These are phyloP conservation scores for Decorospora gaudefroyi DNA, from an alignment of 2,329 filamentous ascomycete genomes.

Conservation along the genomic window DNA sequence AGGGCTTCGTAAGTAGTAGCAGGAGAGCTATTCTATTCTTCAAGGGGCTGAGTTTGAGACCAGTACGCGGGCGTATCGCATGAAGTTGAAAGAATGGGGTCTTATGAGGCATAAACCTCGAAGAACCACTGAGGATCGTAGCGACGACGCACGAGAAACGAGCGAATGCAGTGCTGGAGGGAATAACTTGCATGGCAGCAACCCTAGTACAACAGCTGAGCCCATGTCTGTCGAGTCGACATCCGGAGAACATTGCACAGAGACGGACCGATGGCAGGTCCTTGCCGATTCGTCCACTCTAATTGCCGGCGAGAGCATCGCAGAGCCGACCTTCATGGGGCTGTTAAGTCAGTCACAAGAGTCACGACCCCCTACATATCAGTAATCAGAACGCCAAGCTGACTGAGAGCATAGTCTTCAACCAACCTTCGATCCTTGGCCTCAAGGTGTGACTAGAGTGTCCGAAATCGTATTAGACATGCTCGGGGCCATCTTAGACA, in stretches of 20 bases:
- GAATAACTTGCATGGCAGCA: constrained; percentile 10
- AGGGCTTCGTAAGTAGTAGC: constrained; percentile 40
- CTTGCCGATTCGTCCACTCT: constrained; percentile 5
- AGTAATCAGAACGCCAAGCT: not conserved
- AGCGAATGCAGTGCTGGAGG: constrained; percentile 3
- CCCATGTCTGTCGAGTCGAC: constrained; percentile 1
- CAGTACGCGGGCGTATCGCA: constrained; percentile 45
- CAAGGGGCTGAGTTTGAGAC: constrained; percentile 2
- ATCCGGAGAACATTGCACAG: not conserved
- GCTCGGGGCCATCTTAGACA: constrained; percentile 34
- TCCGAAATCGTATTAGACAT: constrained; percentile 33
- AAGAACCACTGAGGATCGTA: constrained; percentile 6
- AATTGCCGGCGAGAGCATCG: not conserved
- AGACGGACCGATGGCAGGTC: constrained; percentile 16
- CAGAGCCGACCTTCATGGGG: constrained; percentile 17
- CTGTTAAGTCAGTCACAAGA: constrained; percentile 14
- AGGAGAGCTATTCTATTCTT: not conserved
- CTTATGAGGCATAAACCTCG: constrained; percentile 33
- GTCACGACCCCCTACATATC: constrained; percentile 7
- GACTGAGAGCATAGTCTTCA: constrained; percentile 18
- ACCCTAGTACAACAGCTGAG: constrained; percentile 11
- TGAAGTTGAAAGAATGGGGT: constrained; percentile 47
- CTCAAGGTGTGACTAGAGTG: constrained; percentile 13
- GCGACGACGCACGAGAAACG: constrained; percentile 1
- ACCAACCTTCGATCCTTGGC: constrained; percentile 20